Conservation (phyloP, 306 rosid species). For the Malus asiatica region DNA sequence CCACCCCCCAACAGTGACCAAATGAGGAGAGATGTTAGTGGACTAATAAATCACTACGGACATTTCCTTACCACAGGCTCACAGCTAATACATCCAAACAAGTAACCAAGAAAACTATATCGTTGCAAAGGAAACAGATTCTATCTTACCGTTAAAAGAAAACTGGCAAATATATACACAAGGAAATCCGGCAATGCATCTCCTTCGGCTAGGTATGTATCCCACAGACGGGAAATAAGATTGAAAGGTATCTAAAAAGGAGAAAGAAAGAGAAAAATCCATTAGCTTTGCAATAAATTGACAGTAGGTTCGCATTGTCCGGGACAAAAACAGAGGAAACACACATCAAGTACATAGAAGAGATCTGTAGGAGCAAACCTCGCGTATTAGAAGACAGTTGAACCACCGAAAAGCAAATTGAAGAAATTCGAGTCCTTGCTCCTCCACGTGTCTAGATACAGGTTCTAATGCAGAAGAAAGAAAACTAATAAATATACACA, state of each 20-base stretch:
- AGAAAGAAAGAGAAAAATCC: not conserved
- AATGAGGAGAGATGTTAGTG: not conserved
- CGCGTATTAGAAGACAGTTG: constrained; percentile 95
- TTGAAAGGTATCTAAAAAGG: constrained; percentile 72
- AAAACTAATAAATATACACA: not conserved
- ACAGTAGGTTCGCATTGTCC: not conserved
- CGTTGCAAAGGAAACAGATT: not conserved
- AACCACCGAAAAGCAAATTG: constrained; percentile 99
- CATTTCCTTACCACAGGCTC: not conserved
- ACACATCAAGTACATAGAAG: not conserved
- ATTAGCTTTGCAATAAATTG: constrained; percentile 21
- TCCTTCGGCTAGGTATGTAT: constrained; percentile 98
- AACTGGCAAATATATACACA: constrained; percentile 93
- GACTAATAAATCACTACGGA: not conserved
- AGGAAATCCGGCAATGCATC: constrained; percentile 96
- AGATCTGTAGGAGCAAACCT: constrained; percentile 45
- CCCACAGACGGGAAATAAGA: constrained; percentile 96
- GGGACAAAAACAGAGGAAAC: constrained; percentile 2
- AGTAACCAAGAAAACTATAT: constrained; percentile 3
- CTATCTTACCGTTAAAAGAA: constrained; percentile 85
- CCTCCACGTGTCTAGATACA: constrained; percentile 87
- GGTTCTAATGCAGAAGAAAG: constrained; percentile 53
- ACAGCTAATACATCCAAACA: constrained; percentile 2
- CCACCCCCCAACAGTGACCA: not conserved
- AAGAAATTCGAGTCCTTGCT: constrained; percentile 91